Conservation (phyloP, 257 asterid genomes). For the Solanum verrucosum region DNA sequence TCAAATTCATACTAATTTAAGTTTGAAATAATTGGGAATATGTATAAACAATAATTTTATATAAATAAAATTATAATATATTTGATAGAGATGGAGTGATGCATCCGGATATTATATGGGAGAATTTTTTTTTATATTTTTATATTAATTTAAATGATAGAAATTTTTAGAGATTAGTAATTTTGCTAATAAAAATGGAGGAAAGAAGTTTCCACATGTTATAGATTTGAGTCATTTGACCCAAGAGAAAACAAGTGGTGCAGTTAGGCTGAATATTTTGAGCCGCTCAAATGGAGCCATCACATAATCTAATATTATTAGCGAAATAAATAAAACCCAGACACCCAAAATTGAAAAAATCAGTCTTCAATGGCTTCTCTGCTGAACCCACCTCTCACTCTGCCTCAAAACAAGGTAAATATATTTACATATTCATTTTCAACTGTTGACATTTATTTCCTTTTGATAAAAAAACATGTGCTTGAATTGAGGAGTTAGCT, state of each 20-base stretch:
- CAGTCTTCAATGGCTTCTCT: constrained; percentile 50
- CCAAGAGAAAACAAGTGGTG: background rate
- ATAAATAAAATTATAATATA: too few species aligned
- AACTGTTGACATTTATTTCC: background rate
- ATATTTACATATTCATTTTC: background rate
- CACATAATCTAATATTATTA: background rate
- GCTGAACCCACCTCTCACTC: constrained; percentile 34
- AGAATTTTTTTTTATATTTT: too few species aligned
- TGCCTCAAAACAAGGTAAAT: constrained; percentile 32
- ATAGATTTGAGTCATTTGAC: background rate
- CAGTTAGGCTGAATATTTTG: background rate
- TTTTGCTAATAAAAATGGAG: background rate
- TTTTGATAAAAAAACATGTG: background rate
- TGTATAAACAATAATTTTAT: too few species aligned
- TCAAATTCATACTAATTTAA: too few species aligned
- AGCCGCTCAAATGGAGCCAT: background rate
- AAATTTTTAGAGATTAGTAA: too few species aligned
- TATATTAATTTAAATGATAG: too few species aligned
- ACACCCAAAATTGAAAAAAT: background rate
- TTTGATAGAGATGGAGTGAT: background rate
- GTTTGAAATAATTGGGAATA: too few species aligned
- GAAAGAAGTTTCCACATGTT: background rate
- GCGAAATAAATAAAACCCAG: background rate
- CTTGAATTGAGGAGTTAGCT: too few species aligned
- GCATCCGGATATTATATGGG: accelerated